Evolutionary conservation across 257 asterid genomes (phyloP).

Genomic region (Solanum neorickii): DNA sequence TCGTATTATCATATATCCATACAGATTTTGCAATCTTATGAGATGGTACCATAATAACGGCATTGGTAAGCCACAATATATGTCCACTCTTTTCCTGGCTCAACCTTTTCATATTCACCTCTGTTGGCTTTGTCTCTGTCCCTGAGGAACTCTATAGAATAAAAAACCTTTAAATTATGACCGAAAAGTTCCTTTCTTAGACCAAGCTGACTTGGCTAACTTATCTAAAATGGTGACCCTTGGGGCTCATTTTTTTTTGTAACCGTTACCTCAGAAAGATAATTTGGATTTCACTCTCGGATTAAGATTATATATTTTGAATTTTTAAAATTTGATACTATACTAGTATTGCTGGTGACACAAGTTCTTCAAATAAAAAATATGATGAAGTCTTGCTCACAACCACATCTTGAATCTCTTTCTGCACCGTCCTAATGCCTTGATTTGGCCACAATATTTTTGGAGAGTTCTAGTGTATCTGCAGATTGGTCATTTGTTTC

Average conservation of each 20-base stretch:
- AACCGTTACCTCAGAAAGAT: not conserved
- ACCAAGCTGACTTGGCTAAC: not conserved
- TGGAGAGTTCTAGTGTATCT: not conserved
- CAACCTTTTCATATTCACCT: not conserved
- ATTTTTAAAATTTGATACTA: not conserved
- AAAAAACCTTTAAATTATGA: not conserved
- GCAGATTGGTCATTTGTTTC: not conserved
- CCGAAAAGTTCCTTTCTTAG: not conserved
- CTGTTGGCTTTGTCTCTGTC: not conserved
- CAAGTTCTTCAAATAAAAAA: not conserved
- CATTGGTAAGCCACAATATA: not conserved
- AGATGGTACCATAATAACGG: not conserved
- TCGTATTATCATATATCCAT: not conserved
- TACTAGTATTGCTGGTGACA: not conserved
- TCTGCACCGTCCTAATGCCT: not conserved
- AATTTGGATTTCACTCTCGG: not conserved
- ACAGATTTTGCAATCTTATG: not conserved
- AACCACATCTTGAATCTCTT: not conserved
- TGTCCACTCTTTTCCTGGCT: not conserved
- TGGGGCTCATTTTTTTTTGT: not conserved
- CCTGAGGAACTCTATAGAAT: not conserved
- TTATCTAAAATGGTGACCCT: not conserved
- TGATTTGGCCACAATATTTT: not conserved
- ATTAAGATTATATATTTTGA: not conserved
- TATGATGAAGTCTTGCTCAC: not conserved